Evolutionary conservation across 164 flowering plant species (phyloP), one percentile per base, ranked within the genome.

Genomic region (Stephania yunnanensis): DNA sequence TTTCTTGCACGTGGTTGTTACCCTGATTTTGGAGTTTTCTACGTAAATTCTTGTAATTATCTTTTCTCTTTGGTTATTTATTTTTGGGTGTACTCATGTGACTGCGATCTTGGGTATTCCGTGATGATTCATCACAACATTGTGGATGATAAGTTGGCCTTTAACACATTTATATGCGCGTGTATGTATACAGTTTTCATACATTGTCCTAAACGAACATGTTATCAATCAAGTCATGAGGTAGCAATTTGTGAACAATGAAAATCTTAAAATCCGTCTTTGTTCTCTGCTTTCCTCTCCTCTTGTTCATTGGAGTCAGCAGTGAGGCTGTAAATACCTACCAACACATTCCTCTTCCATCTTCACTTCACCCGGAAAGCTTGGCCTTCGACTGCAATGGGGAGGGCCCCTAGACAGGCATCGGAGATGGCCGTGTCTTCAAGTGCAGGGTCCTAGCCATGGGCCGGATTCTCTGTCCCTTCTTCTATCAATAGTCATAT

Each of bases 331-430:
- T 15, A n/a, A 58, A 58, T 19, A n/a, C 19, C 6, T 58, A 58
- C 20, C n/a, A 58, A 15, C 20, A 58, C 13, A 3, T 58, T 15
- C 22, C 64, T 15, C 64, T 58, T 19, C n/a, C 20, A 58, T 68
- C 71, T 68, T 19, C 19, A 2, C n/a, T 50, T 19, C 58, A 61
- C 13, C 55, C 73, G 46, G 73, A 71, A 71, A 71, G 73, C 19
- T 71, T 71, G 7, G 73, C 55, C 3, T 71, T 71, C 48, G 58
- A 71, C 25, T 71, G 73, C 61, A 22, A 46, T n/a, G 73, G 73
- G 3, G 73, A 25, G 9, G 73, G 58, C 36, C 73, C 73, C 0
- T 71, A 71, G 10, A 71, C 73, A 46, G 73, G 58, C 0, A 30
- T 71, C 13, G 46, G 58, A 0, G 73, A 71, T 71, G 73, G 61